phyloP scores from a whole-genome alignment of 2,329 filamentous ascomycete genomes.

The Macrophomina pseudophaseolina region DNA sequence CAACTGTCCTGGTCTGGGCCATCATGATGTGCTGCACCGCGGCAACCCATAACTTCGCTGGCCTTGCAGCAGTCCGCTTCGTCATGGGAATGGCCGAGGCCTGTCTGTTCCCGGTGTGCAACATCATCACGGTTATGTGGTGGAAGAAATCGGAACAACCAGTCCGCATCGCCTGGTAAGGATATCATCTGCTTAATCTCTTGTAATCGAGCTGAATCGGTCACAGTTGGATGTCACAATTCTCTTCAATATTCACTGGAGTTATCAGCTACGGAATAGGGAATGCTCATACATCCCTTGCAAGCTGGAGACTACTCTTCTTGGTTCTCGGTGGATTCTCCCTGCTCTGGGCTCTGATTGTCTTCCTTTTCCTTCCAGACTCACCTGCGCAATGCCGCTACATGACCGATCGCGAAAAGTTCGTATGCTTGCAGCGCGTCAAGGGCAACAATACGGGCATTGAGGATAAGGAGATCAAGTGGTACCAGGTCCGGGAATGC shows the following conservation, averaged over 20 bases:
- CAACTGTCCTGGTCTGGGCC: conserved; percentile 31
- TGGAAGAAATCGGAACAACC: conserved; percentile 20
- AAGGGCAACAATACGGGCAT: conserved; percentile 23
- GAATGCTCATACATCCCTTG: neutral
- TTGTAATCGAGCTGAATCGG: neutral
- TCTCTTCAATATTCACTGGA: conserved; percentile 14
- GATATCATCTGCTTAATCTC: rapidly evolving
- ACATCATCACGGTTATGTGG: conserved; percentile 22
- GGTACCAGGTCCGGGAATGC: conserved; percentile 38
- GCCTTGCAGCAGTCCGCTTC: conserved; percentile 21
- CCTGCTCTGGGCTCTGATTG: conserved; percentile 28
- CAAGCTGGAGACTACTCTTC: conserved; percentile 28
- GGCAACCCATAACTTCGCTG: conserved; percentile 30
- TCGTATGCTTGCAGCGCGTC: conserved; percentile 10
- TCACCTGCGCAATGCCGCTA: conserved; percentile 33
- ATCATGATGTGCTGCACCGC: conserved; percentile 31
- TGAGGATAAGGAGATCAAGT: conserved; percentile 35
- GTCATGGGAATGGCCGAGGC: conserved; percentile 25
- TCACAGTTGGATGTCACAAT: conserved; percentile 19
- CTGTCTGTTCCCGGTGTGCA: conserved; percentile 9
- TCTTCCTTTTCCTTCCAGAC: conserved; percentile 30
- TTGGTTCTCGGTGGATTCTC: conserved; percentile 28
- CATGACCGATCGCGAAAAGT: conserved; percentile 24
- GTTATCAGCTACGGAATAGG: conserved; percentile 20
- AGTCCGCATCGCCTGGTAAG: conserved; percentile 8